Evolutionary conservation across 768 basidiomycete species (phyloP), one percentile per base, ranked within the genome.

Genomic region (Naganishia kalamii): DNA sequence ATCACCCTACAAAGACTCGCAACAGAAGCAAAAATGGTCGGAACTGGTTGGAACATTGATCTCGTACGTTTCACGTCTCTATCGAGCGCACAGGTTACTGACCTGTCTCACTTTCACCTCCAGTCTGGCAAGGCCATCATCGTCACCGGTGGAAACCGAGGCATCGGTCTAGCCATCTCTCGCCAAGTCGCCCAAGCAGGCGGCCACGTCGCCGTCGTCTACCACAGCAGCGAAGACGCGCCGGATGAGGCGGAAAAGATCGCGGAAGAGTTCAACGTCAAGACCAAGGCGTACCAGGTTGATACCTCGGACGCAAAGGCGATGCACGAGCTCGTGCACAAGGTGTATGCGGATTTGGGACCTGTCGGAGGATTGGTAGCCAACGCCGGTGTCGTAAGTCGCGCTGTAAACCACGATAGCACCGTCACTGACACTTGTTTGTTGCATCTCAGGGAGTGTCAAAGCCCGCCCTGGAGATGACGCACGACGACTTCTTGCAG

Each of bases 121-220:
- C 30, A 35, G 35, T 32, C 37, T 4, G 43, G 46, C 60, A 48
- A 66, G 61, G 54, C 66, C 51, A 61, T 67, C 66, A 61, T 67
- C 60, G 66, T 67, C 27, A 65, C 62, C 0, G 60, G 50, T 13
- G 85, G 85, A 2, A 85, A 71, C 68, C 67, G 72, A 52, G 86
- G 86, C 13, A 86, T 87, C 50, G 86, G 87, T 1, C 79, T 75
- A 23, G 85, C 83, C 1, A 83, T 81, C 62, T 82, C 82, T 25
- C 75, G 79, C 37, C 85, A 85, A 0, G 78, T 84, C 33, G 85
- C 85, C 19, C 71, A 80, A 51, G 83, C 85, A 0, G 84, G 84
- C 35, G 82, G 81, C 0, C 82, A 82, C 59, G 84, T 87, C 6
- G 67, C 73, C 1, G 73, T 76, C 60, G 62, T 76, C 65, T 76